Evolutionary conservation across 2,329 filamentous ascomycete genomes (phyloP), one percentile per base, ranked within the genome.

Genomic region (Penicillium hesseltinei): DNA sequence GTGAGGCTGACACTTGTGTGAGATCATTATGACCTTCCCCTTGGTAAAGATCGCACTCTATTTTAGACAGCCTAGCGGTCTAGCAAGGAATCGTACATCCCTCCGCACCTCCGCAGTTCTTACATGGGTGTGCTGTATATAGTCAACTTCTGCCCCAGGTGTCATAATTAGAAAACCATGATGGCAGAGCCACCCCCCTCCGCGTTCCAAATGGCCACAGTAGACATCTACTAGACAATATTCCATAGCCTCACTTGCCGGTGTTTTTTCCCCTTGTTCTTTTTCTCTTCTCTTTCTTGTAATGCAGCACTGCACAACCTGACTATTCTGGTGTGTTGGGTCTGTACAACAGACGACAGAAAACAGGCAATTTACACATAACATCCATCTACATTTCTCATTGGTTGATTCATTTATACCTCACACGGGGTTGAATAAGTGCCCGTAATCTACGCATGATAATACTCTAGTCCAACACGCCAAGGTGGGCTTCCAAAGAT

Each of bases 101-200:
- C 29, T 35, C 19, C 27, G 11, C 21, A 29, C n/a, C 21, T 2
- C 27, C 27, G 11, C 21, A 29, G 10, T 17, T n/a, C 15, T 29
- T 11, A 49, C 51, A 31, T 42, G 17, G 15, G 13, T 13, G 10
- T 7, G 31, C 13, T 31, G 17, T 19, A 21, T 19, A 48, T 4
- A 23, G 3, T 33, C 17, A 25, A 17, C 3, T 1, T 31, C n/a
- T 29, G 13, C 5, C 29, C 15, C 25, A 35, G 5, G 31, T 39
- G 46, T 66, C 57, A 63, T 59, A n/a, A 57, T 67, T 62, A 66
- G 57, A 42, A 45, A 44, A 64, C 11, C 15, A 61, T 66, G 65
- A 67, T 64, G 51, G 44, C 39, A 56, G 51, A 46, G 58, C 57
- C 55, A 61, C 45, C 31, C 58, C 46, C 59, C 54, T 55, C 45